Conservation (phyloP, 2,329 filamentous ascomycete species). For the Paecilomyces sp. region DNA sequence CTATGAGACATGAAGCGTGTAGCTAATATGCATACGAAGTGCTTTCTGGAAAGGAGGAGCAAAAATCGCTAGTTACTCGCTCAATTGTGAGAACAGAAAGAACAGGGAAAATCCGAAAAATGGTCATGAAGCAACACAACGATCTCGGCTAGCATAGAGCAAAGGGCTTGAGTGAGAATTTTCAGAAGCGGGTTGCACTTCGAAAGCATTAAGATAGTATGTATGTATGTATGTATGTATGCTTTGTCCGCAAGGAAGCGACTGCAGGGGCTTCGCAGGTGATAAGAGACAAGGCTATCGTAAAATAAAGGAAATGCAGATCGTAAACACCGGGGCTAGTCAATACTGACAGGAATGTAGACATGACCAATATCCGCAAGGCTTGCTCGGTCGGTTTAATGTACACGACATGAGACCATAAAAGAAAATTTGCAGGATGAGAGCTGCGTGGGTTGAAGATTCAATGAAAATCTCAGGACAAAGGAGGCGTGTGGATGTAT, state of each 20-base stretch:
- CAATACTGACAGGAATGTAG: neutral
- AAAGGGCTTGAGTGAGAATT: neutral
- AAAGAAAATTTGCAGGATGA: slow-evolving; percentile 3
- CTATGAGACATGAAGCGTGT: neutral
- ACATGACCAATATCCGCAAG: neutral
- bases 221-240: neutral
- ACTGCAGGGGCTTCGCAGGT: neutral
- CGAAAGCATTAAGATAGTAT: neutral
- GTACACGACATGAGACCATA: slow-evolving; percentile 9
- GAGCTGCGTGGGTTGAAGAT: neutral
- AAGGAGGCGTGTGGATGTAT: neutral
- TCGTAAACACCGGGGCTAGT: neutral
- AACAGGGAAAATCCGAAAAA: neutral
- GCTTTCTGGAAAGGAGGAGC: neutral
- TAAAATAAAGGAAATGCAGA: neutral
- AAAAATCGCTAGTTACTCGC: neutral
- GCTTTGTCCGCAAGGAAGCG: neutral
- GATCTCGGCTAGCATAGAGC: neutral
- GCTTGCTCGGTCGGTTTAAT: neutral
- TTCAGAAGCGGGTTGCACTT: neutral
- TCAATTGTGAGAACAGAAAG: neutral
- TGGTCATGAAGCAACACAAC: neutral
- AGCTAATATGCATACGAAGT: neutral
- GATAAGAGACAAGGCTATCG: neutral
- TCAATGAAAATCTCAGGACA: neutral